Evolutionary conservation across 1,139 yeast genomes (phyloP).

Genomic region (Sugiyamaella xylanicola): DNA sequence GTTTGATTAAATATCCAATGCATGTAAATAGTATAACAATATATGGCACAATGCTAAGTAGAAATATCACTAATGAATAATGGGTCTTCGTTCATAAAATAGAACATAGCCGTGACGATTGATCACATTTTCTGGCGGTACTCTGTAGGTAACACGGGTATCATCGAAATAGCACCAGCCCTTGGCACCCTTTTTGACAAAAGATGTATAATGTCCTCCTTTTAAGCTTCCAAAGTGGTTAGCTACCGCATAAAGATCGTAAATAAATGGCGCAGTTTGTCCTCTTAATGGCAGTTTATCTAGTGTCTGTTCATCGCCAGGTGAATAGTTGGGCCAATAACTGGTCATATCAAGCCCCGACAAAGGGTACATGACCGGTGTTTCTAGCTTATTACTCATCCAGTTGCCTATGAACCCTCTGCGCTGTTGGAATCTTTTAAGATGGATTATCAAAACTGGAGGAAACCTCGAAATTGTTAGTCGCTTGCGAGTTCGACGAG

Average conservation of each 20-base stretch:
- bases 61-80: constrained; percentile 6
- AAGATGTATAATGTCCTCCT: constrained; percentile 92
- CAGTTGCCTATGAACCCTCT: constrained; percentile 29
- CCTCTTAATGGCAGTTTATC: constrained; percentile 66
- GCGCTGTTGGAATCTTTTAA: constrained; percentile 69
- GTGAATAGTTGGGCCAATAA: constrained; percentile 65
- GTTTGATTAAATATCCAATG: constrained; percentile 6
- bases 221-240: constrained; percentile 80
- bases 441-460: constrained; percentile 67
- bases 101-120: constrained; percentile 74
- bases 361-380: constrained; percentile 63
- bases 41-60: not conserved
- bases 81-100: constrained; percentile 47
- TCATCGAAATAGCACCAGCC: constrained; percentile 84
- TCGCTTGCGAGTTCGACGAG: constrained; percentile 67
- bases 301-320: constrained; percentile 44
- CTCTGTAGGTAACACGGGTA: constrained; percentile 53
- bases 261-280: constrained; percentile 77
- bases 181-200: constrained; percentile 63
- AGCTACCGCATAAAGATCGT: constrained; percentile 82
- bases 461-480: constrained; percentile 74
- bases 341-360: constrained; percentile 63
- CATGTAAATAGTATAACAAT: constrained; percentile 15
- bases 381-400: constrained; percentile 56
- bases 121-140: constrained; percentile 47